phyloP scores from a whole-genome alignment of 1,139 yeast genomes.

The Tardiomyces digboiensis region DNA sequence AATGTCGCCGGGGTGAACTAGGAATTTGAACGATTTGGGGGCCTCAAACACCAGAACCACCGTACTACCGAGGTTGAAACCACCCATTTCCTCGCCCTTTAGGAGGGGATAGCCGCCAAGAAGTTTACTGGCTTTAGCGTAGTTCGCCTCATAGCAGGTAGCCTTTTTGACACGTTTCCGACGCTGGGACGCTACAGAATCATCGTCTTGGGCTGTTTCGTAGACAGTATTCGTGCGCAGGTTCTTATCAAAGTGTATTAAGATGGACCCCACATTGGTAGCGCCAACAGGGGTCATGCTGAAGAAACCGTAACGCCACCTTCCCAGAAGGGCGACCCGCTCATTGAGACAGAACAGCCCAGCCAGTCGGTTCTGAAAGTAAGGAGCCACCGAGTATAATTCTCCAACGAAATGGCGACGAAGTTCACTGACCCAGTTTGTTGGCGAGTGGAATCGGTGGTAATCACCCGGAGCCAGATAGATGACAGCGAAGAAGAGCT shows the following conservation, averaged over 20 bases:
- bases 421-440: constrained; percentile 89
- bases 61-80: constrained; percentile 92
- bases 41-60: constrained; percentile 96
- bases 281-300: constrained; percentile 99
- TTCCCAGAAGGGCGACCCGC: constrained; percentile 89
- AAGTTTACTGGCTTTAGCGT: constrained; percentile 67
- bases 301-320: constrained; percentile 96
- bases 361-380: constrained; percentile 78
- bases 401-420: constrained; percentile 97
- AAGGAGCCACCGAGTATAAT: constrained; percentile 92
- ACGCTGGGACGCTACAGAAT: background rate
- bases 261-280: constrained; percentile 94
- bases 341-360: constrained; percentile 90
- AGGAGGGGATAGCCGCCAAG: constrained; percentile 82
- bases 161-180: constrained; percentile 42
- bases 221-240: constrained; percentile 71
- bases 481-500: constrained; percentile 80
- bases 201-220: constrained; percentile 25
- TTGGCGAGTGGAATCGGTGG: constrained; percentile 95
- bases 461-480: constrained; percentile 98
- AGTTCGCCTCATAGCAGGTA: constrained; percentile 92
- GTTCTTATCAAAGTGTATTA: constrained; percentile 86
- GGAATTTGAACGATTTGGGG: constrained; percentile 64
- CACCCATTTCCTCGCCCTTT: constrained; percentile 96
- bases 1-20: constrained; percentile 58